Evolutionary conservation across 495 filamentous ascomycete species (phyloP).

Genomic region (Daldinia decipiens): DNA sequence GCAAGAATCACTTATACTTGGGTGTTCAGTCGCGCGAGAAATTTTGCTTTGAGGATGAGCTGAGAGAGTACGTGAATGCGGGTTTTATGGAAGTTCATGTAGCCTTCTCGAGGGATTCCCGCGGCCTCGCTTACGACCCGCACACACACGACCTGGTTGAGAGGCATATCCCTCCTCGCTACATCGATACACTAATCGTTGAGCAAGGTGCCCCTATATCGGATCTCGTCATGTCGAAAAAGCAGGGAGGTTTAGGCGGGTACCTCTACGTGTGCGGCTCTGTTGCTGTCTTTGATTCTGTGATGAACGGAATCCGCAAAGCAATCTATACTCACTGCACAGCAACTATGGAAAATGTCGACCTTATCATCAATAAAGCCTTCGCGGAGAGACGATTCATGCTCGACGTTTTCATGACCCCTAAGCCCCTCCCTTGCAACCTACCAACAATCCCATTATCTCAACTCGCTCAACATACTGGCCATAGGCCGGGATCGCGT

Average conservation of each 20-base stretch:
- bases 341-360: slow-evolving; percentile 58
- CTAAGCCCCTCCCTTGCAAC: slow-evolving; percentile 60
- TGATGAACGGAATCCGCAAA: slow-evolving; percentile 61
- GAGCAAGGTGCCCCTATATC: slow-evolving; percentile 59
- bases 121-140: slow-evolving; percentile 58
- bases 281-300: slow-evolving; percentile 63
- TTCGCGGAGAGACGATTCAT: slow-evolving; percentile 64
- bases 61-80: slow-evolving; percentile 57
- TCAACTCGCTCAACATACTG: slow-evolving; percentile 60
- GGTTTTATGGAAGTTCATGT: slow-evolving; percentile 62
- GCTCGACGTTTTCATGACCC: slow-evolving; percentile 67
- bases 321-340: slow-evolving; percentile 61
- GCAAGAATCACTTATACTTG: slow-evolving; percentile 60
- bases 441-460: slow-evolving; percentile 59
- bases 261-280: slow-evolving; percentile 64
- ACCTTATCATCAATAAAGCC: slow-evolving; percentile 59
- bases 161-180: slow-evolving; percentile 60
- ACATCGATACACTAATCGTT: slow-evolving; percentile 60
- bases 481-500: slow-evolving; percentile 57
- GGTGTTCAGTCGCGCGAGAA: slow-evolving; percentile 63
- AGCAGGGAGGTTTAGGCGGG: slow-evolving; percentile 61
- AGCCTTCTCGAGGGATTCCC: slow-evolving; percentile 60
- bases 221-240: slow-evolving; percentile 64
- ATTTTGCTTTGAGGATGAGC: slow-evolving; percentile 62
- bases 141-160: slow-evolving; percentile 54